Conservation (phyloP, 1,139 yeast genomes). For the Saccharomyces hybrid region DNA sequence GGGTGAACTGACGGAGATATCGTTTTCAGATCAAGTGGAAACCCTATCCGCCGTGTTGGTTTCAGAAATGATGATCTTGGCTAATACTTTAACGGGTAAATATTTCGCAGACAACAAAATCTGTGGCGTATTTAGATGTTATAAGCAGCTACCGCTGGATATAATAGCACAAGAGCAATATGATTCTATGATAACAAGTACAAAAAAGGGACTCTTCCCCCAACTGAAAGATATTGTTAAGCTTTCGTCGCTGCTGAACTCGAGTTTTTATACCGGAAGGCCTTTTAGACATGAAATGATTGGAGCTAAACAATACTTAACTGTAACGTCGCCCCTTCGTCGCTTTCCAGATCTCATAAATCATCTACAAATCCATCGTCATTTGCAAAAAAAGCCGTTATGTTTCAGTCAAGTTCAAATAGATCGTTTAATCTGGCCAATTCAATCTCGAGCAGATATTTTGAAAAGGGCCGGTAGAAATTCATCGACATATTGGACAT, state of each 20-base stretch:
- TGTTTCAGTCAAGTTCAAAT: conserved; percentile 23
- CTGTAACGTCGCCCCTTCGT: conserved; percentile 85
- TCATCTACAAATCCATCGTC: conserved; percentile 61
- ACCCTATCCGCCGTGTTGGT: conserved; percentile 52
- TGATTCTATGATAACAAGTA: conserved; percentile 22
- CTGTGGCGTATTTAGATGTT: conserved; percentile 53
- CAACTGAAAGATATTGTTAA: conserved; percentile 34
- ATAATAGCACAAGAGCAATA: conserved; percentile 26
- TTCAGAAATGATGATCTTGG: conserved; percentile 74
- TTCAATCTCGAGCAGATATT: conserved; percentile 33
- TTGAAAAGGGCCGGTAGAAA: conserved; percentile 30
- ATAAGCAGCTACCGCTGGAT: conserved; percentile 35
- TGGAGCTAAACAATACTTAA: conserved; percentile 58
- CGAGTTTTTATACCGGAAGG: conserved; percentile 37
- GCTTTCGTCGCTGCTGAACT: conserved; percentile 34
- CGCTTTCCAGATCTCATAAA: conserved; percentile 76
- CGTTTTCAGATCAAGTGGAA: conserved; percentile 22
- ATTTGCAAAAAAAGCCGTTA: conserved; percentile 21
- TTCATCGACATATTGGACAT: conserved; percentile 38
- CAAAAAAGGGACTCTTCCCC: conserved; percentile 20
- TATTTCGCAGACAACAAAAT: conserved; percentile 42
- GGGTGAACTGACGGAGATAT: conserved; percentile 12
- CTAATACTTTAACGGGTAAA: conserved; percentile 56
- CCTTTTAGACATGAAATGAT: conserved; percentile 48
- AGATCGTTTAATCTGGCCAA: conserved; percentile 27